Base-by-base conservation (phyloP, 2,329 filamentous ascomycete genomes). In the Pseudopyricularia cyperi region DNA sequence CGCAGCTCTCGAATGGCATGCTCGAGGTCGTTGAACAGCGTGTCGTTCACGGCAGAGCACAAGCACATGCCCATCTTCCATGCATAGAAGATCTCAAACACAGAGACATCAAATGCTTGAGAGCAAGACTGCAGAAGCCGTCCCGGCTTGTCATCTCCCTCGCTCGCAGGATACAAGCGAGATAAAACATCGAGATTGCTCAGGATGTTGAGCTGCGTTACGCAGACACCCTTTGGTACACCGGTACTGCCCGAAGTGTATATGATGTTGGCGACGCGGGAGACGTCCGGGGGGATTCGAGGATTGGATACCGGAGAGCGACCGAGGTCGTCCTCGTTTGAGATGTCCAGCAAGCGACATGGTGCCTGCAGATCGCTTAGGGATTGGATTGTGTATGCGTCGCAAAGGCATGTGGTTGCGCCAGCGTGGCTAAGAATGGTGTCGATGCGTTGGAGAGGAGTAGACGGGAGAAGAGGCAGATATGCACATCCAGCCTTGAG, bases 61-160 rank as follows among this genome's bases (percentile, higher is more conserved):
- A 95, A 71, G 55, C 83, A 85, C 71, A 91, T 87, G 4, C 88
- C 88, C 33, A 75, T 74, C 47, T 78, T 77, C 85, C 89, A 94
- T 0, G 88, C 73, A 59, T 88, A 94, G 63, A 95, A 91, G 14
- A 94, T 90, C 60, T 95, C 89, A 62, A 94, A 94, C 0, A 94
- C 85, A 0, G 88, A 94, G 2, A 94, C 82, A 61, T 94, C 87
- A 61, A 94, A 95, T 0, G 84, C 85, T 61, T 89, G 86, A 0
- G 87, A 91, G 61, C 86, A 94, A 2, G 86, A 80, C 65, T 95
- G 89, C 0, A 95, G 70, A 32, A 95, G 70, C n/a, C 81, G 76
- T 11, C 39, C 39, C 1, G 81, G 77, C 1, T 66, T 58, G 1
- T 59, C 59, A 1, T 67, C 7, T 15, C 33, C 19, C 8, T 26